Evolutionary conservation across 495 filamentous ascomycete species (phyloP).

Genomic region (Hypoxylon lenormandii): DNA sequence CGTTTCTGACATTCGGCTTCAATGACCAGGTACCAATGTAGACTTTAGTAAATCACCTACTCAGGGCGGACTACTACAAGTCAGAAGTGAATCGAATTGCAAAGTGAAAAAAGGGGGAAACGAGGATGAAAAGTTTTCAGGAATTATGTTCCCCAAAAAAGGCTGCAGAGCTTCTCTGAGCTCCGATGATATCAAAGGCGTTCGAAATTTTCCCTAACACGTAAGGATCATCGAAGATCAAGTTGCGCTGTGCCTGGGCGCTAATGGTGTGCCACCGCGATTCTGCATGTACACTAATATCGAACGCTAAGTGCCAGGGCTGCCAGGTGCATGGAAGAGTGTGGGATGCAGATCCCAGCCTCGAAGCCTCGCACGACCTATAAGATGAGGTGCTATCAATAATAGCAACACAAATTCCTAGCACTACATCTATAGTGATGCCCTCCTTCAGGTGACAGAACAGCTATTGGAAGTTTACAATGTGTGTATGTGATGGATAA

Average conservation of each 20-base stretch:
- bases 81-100: background rate
- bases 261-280: slow-evolving; percentile 32
- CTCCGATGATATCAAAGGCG: slow-evolving; percentile 46
- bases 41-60: slow-evolving; percentile 20
- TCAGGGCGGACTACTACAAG: background rate
- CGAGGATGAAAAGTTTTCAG: slow-evolving; percentile 7
- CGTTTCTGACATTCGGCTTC: slow-evolving; percentile 22
- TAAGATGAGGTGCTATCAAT: too few species aligned
- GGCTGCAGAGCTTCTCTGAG: slow-evolving; percentile 26
- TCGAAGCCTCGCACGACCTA: too few species aligned
- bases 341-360: slow-evolving; percentile 27
- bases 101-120: slow-evolving; percentile 16
- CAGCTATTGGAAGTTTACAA: too few species aligned
- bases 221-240: slow-evolving; percentile 40
- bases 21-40: slow-evolving; percentile 8
- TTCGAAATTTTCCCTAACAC: slow-evolving; percentile 29
- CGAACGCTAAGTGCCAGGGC: slow-evolving; percentile 8
- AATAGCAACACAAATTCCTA: background rate
- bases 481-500: too few species aligned
- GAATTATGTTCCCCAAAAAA: slow-evolving; percentile 20
- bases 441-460: too few species aligned
- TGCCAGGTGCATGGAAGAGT: background rate
- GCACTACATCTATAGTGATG: slow-evolving; percentile 2
- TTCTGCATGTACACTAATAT: slow-evolving; percentile 37
- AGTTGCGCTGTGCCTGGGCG: slow-evolving; percentile 36